A percentile compares a stretch with the other conserved stretches of the same genome.
phyloP scores from a whole-genome alignment of 345 rosid species.

The Citrus maxima region DNA sequence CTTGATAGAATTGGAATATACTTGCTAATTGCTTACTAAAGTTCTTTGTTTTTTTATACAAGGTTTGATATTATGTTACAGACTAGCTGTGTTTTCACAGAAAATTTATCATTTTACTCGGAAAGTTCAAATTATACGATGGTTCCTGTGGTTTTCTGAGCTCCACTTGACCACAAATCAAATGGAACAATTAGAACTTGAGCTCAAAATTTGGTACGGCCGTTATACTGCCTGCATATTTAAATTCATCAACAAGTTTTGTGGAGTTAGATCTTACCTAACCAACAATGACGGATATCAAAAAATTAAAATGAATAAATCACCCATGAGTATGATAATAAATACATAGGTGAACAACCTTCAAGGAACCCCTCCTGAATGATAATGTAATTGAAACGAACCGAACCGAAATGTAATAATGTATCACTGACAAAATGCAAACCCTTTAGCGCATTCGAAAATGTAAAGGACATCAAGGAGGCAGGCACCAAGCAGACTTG shows the following conservation, averaged over 20 bases:
- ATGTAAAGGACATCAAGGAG: slow-evolving; percentile 23
- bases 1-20: neutral
- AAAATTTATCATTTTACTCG: neutral
- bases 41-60: neutral
- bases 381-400: neutral
- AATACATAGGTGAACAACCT: neutral
- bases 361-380: neutral
- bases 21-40: neutral
- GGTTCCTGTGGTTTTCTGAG: neutral
- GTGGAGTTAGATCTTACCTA: no score
- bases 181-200: neutral
- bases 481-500: slow-evolving; percentile 29
- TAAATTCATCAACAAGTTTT: neutral
- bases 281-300: neutral
- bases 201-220: neutral
- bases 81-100: neutral
- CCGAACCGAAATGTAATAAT: neutral
- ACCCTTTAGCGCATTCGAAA: slow-evolving; percentile 13
- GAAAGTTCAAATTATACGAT: neutral
- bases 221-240: neutral
- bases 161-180: neutral
- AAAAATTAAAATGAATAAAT: neutral
- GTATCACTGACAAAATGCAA: slow-evolving; percentile 12
- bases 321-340: neutral
- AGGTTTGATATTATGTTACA: neutral